phyloP scores from a whole-genome alignment of 192 early-diverging fungal species.

The Gigaspora rosea region DNA sequence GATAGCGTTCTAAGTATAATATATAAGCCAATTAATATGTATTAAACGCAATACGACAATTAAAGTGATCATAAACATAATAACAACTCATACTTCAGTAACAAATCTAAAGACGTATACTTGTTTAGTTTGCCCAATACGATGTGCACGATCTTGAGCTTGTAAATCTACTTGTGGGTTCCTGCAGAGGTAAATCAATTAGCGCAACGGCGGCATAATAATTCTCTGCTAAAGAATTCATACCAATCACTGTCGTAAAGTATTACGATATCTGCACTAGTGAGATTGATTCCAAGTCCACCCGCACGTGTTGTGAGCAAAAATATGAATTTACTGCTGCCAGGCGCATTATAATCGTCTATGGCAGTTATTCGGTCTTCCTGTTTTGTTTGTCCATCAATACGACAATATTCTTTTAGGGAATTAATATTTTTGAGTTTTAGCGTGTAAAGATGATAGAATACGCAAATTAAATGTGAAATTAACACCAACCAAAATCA shows the following conservation, averaged over 20 bases:
- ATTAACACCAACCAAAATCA: constrained; percentile 59
- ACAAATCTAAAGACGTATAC: constrained; percentile 96
- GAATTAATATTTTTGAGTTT: background rate
- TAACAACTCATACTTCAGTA: constrained; percentile 65
- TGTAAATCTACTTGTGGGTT: constrained; percentile 89
- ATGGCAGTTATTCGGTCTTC: constrained; percentile 91
- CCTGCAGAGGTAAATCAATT: constrained; percentile 24
- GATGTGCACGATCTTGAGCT: constrained; percentile 97
- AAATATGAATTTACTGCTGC: constrained; percentile 93
- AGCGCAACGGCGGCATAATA: background rate
- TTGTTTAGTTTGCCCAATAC: constrained; percentile 98
- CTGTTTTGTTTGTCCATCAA: constrained; percentile 95
- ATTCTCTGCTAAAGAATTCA: background rate
- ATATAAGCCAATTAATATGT: background rate
- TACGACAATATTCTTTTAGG: constrained; percentile 80
- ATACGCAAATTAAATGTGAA: background rate
- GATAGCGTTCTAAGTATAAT: constrained; percentile 69
- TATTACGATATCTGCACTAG: constrained; percentile 93
- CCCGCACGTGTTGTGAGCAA: constrained; percentile 96
- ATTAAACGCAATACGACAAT: background rate
- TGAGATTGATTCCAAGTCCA: constrained; percentile 96
- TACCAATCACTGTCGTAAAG: constrained; percentile 96
- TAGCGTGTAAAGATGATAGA: background rate
- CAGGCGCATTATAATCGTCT: constrained; percentile 91
- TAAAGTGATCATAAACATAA: background rate